Evolutionary conservation across 2,329 filamentous ascomycete species (phyloP), one percentile per base, ranked within the genome.

Genomic region (Dothistroma pini): DNA sequence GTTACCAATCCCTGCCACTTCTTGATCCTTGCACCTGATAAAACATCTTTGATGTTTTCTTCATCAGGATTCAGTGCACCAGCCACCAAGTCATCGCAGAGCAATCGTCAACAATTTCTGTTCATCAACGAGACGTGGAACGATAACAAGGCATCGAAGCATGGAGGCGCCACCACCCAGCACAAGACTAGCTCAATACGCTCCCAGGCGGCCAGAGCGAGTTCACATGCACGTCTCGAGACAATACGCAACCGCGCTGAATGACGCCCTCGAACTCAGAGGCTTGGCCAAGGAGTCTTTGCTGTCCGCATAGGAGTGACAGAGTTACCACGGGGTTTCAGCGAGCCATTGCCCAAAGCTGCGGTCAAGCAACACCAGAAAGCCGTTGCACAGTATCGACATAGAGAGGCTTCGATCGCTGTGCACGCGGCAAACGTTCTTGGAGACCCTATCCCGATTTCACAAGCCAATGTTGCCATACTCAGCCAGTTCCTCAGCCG

Each of bases 141-240:
- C 2, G 38, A 44, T 44, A n/a, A 44, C 38, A n/a, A 29, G 25
- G 25, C 25, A 29, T 44, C 16, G 12, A 44, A 50, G 19, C 35
- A 51, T 21, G 44, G 5, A 22, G 21, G 34, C 14, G 22, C 25
- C 11, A 10, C 44, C 29, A 49, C 56, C 5, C 49, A 54, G 49
- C 29, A 34, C 49, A 58, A 19, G 22, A 31, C 8, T 7, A 53
- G 25, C 25, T 29, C 25, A 29, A 29, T 48, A 32, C 56, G 56
- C 22, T 49, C 56, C 16, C 56, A 58, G 14, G 56, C 50, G 32
- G 56, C 56, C 25, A 54, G 35, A 51, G 56, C 56, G 9, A 53
- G 56, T 54, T 53, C 56, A n/a, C 25, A 54, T 19, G 32, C 49
- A 32, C 56, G 56, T 8, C 32, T 58, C 32, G 56, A 58, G 19